Evolutionary conservation across 73 alveolate species (phyloP).

Genomic region (Stentor coeruleus): DNA sequence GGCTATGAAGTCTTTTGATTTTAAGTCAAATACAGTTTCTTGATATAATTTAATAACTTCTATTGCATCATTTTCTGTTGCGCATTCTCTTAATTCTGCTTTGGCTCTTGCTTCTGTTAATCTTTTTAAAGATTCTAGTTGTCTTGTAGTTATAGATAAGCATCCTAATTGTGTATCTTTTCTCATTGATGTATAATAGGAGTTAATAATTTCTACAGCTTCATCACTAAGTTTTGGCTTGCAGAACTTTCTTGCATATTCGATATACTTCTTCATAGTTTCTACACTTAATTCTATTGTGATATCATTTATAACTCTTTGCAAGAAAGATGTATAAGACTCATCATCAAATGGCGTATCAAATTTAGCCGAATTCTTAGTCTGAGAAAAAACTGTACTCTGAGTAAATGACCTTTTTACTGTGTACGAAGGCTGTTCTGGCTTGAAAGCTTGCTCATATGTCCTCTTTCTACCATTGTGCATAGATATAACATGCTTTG

Average conservation of each 20-base stretch:
- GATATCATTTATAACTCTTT: conserved; percentile 34
- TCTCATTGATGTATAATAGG: conserved; percentile 65
- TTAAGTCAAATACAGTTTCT: conserved; percentile 68
- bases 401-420: conserved; percentile 26
- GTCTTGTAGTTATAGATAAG: conserved; percentile 75
- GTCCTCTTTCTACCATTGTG: conserved; percentile 32
- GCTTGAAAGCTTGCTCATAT: neutral
- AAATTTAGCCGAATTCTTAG: too few relatives aligned
- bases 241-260: conserved; percentile 52
- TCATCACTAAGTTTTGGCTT: conserved; percentile 61
- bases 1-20: conserved; percentile 29
- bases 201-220: conserved; percentile 70
- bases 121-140: conserved; percentile 76
- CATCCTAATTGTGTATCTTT: conserved; percentile 42
- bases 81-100: conserved; percentile 58
- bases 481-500: conserved; percentile 82
- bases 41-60: conserved; percentile 67
- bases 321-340: conserved; percentile 30
- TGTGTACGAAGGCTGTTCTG: conserved; percentile 16
- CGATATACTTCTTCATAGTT: conserved; percentile 54
- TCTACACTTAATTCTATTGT: conserved; percentile 42
- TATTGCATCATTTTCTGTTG: conserved; percentile 73
- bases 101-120: conserved; percentile 79
- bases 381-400: conserved; percentile 19
- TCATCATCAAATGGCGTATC: conserved; percentile 14